Base-by-base conservation (phyloP, 805 yeast species). In the Saccharomycopsis selenospora region DNA sequence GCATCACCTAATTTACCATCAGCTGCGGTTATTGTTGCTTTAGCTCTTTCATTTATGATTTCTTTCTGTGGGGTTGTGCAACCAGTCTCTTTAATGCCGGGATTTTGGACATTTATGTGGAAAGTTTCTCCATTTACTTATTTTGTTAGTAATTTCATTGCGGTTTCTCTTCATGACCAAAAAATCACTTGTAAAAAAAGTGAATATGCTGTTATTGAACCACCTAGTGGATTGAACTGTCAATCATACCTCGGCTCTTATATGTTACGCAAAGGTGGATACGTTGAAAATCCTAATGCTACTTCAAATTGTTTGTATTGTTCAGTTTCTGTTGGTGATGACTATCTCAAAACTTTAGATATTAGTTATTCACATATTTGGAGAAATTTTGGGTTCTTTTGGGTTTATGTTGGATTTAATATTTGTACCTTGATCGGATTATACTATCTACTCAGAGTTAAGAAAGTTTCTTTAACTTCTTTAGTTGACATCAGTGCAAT, bases 21-120 rank as follows among this genome's bases (percentile, higher is more conserved):
- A 22, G 88, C 88, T 13, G 76, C 78, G 43, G 79, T 80, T 47
- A 63, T 82, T 42, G 66, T 73, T 46, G 72, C 82, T 40, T 63
- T 83, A 55, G 63, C 76, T 52, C 73, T 77, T 61, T 67, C 82
- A 29, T 74, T 83, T 60, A 63, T 76, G 57, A 71, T 82, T 49
- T 67, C 80, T 20, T 84, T 85, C 67, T 73, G 85, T 62, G 88
- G 90, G 67, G 82, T 82, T 49, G 68, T 80, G 51, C 86, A 80
- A 58, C 53, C 53, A 10, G 11, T 29, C 1, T 22, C 20, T 5
- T 20, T 60, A 43, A 63, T 68, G 63, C 74, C 73, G 3, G 62
- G 65, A 0, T 70, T 70, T 57, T 70, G 75, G 75, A 65, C 62
- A 1, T 69, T 66, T 50, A 62, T 69, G 65, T 67, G 64, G 57